Evolutionary conservation across 176 grass and related monocot genomes (phyloP).

Genomic region (Aegilops tauschii): DNA sequence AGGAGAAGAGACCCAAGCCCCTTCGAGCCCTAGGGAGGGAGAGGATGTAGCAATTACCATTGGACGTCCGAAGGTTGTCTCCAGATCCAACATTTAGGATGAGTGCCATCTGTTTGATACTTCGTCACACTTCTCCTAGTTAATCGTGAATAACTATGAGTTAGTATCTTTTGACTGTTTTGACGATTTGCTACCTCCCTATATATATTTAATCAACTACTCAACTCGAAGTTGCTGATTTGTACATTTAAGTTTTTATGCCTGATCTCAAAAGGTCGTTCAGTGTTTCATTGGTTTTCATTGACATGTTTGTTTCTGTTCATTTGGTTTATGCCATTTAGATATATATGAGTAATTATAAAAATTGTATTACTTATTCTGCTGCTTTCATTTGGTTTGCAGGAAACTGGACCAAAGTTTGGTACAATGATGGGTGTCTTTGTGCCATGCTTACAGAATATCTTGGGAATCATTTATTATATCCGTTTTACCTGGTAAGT

Average conservation of each 20-base stretch:
- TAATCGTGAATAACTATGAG: conserved; percentile 1
- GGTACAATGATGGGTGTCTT: conserved; percentile 98
- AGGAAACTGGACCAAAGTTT: conserved; percentile 70
- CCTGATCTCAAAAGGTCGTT: neutral
- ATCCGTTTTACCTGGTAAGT: conserved; percentile 93
- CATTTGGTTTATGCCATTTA: neutral
- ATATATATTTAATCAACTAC: neutral
- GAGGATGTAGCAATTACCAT: conserved; percentile 86
- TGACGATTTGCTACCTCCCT: neutral
- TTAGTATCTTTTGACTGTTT: neutral
- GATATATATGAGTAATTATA: neutral
- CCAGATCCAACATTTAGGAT: conserved; percentile 9
- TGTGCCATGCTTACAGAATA: conserved; percentile 96
- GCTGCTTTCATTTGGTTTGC: conserved; percentile 26
- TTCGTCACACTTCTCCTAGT: neutral
- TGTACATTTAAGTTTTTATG: neutral
- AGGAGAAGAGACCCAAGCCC: conserved; percentile 78
- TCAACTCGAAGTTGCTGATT: neutral
- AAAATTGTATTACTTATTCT: neutral
- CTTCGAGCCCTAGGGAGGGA: conserved; percentile 89
- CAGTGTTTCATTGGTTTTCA: neutral
- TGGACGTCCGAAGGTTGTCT: conserved; percentile 62
- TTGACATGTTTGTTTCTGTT: neutral
- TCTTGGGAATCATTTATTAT: conserved; percentile 99
- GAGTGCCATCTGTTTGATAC: neutral